Base-by-base conservation (phyloP, 2,329 filamentous ascomycete species). In the Aureobasidium melanogenum region DNA sequence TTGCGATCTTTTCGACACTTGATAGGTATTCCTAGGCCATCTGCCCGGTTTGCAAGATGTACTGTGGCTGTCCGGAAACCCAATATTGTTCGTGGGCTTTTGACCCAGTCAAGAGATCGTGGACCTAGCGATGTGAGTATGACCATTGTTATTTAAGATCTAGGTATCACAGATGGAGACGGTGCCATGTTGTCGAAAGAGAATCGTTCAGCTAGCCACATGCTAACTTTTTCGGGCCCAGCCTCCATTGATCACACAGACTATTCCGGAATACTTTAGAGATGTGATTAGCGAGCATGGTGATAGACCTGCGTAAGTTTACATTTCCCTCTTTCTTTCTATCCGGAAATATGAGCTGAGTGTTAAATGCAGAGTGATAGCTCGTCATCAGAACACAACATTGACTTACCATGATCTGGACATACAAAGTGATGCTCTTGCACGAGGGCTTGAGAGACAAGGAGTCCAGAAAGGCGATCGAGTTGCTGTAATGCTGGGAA, bases 401-500 rank as follows among this genome's bases (percentile, higher is more conserved):
- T 77, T 95, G 61, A 93, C 86, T 0, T 97, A 96, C 72, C 77
- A 84, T 54, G 80, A 79, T 6, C 83, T 99, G 10, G 89, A 97
- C 72, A 75, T 80, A 2, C 80, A 84, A 62, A 96, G 91, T 64
- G 93, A 91, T 77, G 79, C 82, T 2, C 78, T 96, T 9, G 91
- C 91, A 0, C 77, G 82, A 55, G 88, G 89, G 0, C 76, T 97
- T 17, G 70, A 72, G 51, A 76, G 81, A 26, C 76, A 87, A 0
- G 91, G 90, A 3, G 88, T 97, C 1, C 79, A 76, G 63, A 95
- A 92, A 69, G 91, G 91, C 5, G 88, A 95, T 71, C 82, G 91
- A 34, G 89, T 97, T 12, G 92, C 89, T 15, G 85, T 97, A 28
- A 93, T 87, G 63, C 77, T 97, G 56, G 93, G 93, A 17, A 97